Conservation (phyloP, 2,329 filamentous ascomycete genomes). For the Talaromyces verruculosus region DNA sequence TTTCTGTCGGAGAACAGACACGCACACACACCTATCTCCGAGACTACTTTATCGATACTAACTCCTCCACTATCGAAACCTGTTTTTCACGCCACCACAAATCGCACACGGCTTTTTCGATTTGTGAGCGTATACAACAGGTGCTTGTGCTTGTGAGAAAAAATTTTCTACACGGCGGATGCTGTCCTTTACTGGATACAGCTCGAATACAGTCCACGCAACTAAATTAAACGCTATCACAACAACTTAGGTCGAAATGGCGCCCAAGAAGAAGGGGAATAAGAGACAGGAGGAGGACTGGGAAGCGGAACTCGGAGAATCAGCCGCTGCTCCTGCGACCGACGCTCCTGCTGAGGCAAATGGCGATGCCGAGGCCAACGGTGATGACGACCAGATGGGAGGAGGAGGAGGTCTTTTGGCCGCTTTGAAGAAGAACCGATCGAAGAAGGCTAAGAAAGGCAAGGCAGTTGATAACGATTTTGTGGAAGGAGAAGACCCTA, state of each 20-base stretch:
- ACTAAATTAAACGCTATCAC: background rate
- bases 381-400: slow-evolving; percentile 56
- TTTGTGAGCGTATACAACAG: background rate
- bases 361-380: slow-evolving; percentile 50
- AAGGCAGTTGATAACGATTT: slow-evolving; percentile 67
- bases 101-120: background rate
- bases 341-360: slow-evolving; percentile 49
- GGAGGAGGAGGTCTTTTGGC: slow-evolving; percentile 70
- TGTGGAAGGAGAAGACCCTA: slow-evolving; percentile 65
- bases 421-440: slow-evolving; percentile 76
- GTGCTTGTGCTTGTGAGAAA: background rate
- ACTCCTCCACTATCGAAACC: slow-evolving; percentile 13
- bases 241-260: slow-evolving; percentile 56
- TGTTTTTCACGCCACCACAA: slow-evolving; percentile 12
- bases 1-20: slow-evolving; percentile 13
- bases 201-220: background rate
- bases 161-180: slow-evolving; percentile 2
- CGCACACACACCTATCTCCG: slow-evolving; percentile 18
- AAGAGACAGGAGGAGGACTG: slow-evolving; percentile 87
- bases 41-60: slow-evolving; percentile 18
- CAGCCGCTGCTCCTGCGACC: slow-evolving; percentile 48
- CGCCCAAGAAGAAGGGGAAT: slow-evolving; percentile 92
- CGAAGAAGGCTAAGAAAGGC: slow-evolving; percentile 89
- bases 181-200: slow-evolving; percentile 11
- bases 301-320: slow-evolving; percentile 89